These are phyloP conservation scores for Sporisorium reilianum DNA, from an alignment of 1,284 basidiomycete species.

Conservation along the genomic window DNA sequence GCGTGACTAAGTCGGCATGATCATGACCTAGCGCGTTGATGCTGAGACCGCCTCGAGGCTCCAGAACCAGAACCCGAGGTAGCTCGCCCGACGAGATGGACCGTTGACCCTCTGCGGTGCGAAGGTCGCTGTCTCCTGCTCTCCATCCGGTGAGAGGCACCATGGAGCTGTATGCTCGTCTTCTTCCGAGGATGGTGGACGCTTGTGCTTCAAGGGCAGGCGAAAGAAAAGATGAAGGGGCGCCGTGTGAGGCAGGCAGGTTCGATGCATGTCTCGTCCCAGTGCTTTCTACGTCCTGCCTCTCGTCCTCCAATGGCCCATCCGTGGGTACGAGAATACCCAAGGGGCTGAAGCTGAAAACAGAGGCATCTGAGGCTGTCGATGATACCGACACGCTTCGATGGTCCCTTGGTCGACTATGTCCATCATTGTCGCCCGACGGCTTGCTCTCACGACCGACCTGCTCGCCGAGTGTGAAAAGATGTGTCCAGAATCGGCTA, in stretches of 20 bases:
- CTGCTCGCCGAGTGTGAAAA: conserved; percentile 22
- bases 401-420: background rate
- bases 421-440: background rate
- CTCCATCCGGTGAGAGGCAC: conserved; percentile 35
- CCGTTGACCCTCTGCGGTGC: background rate
- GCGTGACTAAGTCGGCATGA: conserved; percentile 26
- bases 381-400: conserved; percentile 18
- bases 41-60: background rate
- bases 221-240: background rate
- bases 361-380: conserved; percentile 20
- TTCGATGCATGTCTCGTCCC: background rate
- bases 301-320: background rate
- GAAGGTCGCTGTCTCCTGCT: conserved; percentile 17
- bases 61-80: conserved; percentile 21
- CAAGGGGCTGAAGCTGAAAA: conserved; percentile 29
- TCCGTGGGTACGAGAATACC: conserved; percentile 29
- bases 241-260: background rate
- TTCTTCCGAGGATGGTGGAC: background rate
- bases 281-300: background rate
- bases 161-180: conserved; percentile 36
- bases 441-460: conserved; percentile 14
- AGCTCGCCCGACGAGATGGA: background rate
- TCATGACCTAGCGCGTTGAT: background rate
- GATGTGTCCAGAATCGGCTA: conserved; percentile 24
- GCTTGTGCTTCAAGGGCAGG: background rate